phyloP scores from a whole-genome alignment of 2,329 filamentous ascomycete species.

The Penicillium sp. region DNA sequence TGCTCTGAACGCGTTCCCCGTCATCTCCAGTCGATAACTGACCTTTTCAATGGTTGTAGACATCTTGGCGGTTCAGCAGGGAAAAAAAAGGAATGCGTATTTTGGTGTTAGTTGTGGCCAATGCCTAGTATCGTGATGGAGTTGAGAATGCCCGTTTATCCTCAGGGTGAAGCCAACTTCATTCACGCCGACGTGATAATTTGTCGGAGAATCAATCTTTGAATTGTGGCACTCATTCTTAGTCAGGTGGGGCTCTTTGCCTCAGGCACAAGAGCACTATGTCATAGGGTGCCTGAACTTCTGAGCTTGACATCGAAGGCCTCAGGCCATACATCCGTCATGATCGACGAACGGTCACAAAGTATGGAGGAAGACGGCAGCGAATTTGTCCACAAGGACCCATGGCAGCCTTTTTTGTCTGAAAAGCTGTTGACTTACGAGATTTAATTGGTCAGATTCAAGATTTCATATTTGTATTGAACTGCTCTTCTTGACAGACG shows the following conservation, averaged over 20 bases:
- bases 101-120: no score
- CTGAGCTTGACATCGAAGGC: constrained; percentile 1
- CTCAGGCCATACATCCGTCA: constrained; percentile 15
- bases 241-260: constrained; percentile 23
- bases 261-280: constrained; percentile 20
- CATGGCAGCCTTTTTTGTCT: no score
- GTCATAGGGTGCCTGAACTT: constrained; percentile 12
- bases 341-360: neutral
- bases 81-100: neutral
- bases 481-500: no score
- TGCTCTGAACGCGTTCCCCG: constrained; percentile 1
- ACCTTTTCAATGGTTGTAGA: constrained; percentile 97
- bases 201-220: constrained; percentile 23
- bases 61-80: constrained; percentile 56
- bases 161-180: neutral
- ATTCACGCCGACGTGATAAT: constrained; percentile 6
- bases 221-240: constrained; percentile 29
- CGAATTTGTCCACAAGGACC: no score
- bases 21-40: constrained; percentile 41
- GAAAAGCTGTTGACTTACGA: no score
- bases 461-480: no score
- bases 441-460: no score
- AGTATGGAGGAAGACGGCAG: no score
- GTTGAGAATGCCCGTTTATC: constrained; percentile 1
- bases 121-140: no score